These are phyloP conservation scores for Haematococcus sp. DNA, from an alignment of 139 green algal species.

Conservation along the genomic window DNA sequence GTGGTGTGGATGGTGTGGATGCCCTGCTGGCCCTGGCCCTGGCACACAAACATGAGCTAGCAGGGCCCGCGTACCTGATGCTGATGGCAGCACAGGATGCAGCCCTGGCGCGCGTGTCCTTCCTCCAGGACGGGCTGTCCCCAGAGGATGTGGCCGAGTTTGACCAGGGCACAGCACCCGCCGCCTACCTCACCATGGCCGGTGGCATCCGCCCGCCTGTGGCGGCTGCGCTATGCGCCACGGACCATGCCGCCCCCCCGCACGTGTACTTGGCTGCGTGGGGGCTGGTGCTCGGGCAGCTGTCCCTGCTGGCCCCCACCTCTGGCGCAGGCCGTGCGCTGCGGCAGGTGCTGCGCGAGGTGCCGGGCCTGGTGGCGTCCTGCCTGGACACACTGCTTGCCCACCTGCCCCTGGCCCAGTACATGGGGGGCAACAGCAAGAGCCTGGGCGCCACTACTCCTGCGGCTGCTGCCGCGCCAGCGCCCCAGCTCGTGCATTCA, in stretches of 20 bases:
- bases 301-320: conserved; percentile 7
- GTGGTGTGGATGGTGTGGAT: conserved; percentile 32
- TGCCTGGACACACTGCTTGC: conserved; percentile 27
- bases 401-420: conserved; percentile 14
- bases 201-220: conserved; percentile 10
- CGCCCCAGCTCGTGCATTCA: neutral
- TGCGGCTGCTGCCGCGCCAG: conserved; percentile 6
- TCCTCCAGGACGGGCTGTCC: neutral
- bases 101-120: neutral
- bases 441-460: neutral
- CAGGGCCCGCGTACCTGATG: conserved; percentile 16
- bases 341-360: conserved; percentile 19
- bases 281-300: conserved; percentile 51
- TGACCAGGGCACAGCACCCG: neutral
- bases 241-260: neutral
- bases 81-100: conserved; percentile 8
- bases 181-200: conserved; percentile 4
- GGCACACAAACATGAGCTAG: neutral
- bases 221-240: neutral
- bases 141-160: neutral
- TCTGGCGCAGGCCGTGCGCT: conserved; percentile 9
- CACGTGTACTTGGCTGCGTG: conserved; percentile 37
- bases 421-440: neutral
- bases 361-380: conserved; percentile 27
- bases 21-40: conserved; percentile 29